Base-by-base conservation (phyloP, 2,329 filamentous ascomycete species). In the Phaeosphaeria sp. region DNA sequence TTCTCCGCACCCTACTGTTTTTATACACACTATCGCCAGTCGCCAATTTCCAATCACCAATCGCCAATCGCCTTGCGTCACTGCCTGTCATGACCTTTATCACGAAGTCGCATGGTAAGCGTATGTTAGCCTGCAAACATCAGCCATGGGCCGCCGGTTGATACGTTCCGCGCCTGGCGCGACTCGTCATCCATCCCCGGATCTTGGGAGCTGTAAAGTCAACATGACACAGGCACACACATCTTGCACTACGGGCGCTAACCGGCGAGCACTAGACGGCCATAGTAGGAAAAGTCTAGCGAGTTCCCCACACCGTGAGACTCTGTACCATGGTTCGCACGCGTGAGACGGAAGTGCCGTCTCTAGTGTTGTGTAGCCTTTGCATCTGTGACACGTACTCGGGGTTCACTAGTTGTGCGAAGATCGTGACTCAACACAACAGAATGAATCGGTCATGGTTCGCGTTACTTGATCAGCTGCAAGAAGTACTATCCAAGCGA, bases 231-330 rank as follows among this genome's bases (percentile, higher is more conserved):
- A 46, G 41, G 50, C 25, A 46, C 41, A 18, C 18, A 20, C 25
- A 11, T n/a, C 30, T 41, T 21, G 41, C 23, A 54, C 51, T 47
- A 47, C 55, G 58, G 57, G 39, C 43, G 43, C 62, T 52, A 61
- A 55, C 33, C 42, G 7, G 18, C 55, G 58, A 50, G 18, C 51
- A 43, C 51, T 23, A 55, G 13, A 46, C 22, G 11, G 25, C 60
- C 50, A 59, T 56, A 54, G 20, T 50, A 56, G 56, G 51, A 60
- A 60, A 49, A 50, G 55, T 56, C 56, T 60, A 50, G 58, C 54
- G 58, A 58, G 46, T 55, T 62, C 67, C 62, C 64, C 65, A 69
- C 67, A 64, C 62, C 58, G 56, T 25, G 57, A 58, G 53, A 42
- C 47, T 57, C 22, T 46, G 30, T 54, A 64, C 64, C 65, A 67